These are phyloP conservation scores for Lachnellula occidentalis DNA, from an alignment of 2,329 filamentous ascomycete genomes.

Conservation along the genomic window DNA sequence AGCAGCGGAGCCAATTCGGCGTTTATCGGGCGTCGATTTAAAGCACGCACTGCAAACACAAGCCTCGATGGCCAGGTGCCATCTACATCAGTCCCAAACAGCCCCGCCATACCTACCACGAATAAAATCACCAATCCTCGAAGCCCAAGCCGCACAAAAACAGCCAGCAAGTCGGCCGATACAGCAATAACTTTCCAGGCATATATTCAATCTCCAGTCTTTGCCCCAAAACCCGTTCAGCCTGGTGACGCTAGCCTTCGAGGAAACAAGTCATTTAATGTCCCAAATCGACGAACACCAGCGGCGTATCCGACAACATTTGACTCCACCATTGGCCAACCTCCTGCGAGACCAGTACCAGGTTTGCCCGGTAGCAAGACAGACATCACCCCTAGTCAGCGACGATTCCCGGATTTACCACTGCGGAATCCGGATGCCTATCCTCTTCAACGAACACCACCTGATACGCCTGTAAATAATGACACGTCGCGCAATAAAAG, in stretches of 20 bases:
- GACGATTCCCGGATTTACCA: not conserved
- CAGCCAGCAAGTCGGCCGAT: not conserved
- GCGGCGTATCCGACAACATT: not conserved
- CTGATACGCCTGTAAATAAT: not conserved
- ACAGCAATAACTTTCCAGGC: not conserved
- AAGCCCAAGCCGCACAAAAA: not conserved
- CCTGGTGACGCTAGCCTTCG: not conserved
- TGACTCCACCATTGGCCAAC: not conserved
- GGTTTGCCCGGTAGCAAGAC: not conserved
- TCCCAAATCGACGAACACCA: not conserved
- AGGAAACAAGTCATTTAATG: not conserved
- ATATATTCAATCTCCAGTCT: not conserved
- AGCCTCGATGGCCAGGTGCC: not conserved
- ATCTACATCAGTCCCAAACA: not conserved
- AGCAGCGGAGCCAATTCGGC: not conserved
- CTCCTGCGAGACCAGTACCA: not conserved
- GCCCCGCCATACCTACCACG: not conserved
- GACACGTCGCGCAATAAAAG: not conserved
- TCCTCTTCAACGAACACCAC: not conserved
- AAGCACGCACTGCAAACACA: constrained; percentile 8
- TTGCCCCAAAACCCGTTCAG: not conserved
- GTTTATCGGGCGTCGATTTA: constrained; percentile 1
- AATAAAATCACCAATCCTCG: not conserved
- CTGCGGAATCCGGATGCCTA: not conserved
- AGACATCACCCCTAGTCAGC: not conserved